phyloP scores from a whole-genome alignment of 2,329 filamentous ascomycete species.

The Fusarium foetens region DNA sequence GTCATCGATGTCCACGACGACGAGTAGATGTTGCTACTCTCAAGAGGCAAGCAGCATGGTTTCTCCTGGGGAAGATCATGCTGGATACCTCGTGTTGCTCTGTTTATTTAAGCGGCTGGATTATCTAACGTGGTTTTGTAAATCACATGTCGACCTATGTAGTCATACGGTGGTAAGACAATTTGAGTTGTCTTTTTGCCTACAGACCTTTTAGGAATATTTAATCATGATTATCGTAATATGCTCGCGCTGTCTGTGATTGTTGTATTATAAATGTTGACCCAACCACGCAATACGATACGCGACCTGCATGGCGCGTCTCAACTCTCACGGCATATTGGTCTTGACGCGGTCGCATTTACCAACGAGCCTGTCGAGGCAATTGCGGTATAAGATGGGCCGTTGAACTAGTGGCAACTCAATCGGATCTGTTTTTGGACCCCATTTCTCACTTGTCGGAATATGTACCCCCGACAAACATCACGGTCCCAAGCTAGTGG shows the following conservation, averaged over 20 bases:
- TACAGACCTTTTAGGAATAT: not conserved
- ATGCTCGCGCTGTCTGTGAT: fast-evolving
- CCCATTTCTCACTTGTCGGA: not conserved
- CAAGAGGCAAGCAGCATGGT: not conserved
- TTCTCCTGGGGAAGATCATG: not conserved
- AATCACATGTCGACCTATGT: not conserved
- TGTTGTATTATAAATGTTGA: not conserved
- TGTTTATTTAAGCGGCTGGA: slow-evolving; percentile 13
- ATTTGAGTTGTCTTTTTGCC: not conserved
- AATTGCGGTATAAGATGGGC: not conserved
- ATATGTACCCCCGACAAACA: not conserved
- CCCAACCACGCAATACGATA: fast-evolving
- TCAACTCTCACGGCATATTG: not conserved
- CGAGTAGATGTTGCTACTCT: slow-evolving; percentile 58
- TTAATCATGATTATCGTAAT: not conserved
- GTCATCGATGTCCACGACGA: slow-evolving; percentile 68
- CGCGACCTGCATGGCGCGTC: not conserved
- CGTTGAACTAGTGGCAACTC: too few relatives aligned
- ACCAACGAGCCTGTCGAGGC: fast-evolving
- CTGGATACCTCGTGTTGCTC: not conserved
- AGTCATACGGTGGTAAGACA: not conserved
- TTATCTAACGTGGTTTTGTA: not conserved
- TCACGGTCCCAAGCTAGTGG: fast-evolving
- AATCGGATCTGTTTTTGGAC: fast-evolving
- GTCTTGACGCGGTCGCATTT: not conserved